These are phyloP conservation scores for Penicillium tannophilum DNA, from an alignment of 495 filamentous ascomycete species.

Conservation along the genomic window DNA sequence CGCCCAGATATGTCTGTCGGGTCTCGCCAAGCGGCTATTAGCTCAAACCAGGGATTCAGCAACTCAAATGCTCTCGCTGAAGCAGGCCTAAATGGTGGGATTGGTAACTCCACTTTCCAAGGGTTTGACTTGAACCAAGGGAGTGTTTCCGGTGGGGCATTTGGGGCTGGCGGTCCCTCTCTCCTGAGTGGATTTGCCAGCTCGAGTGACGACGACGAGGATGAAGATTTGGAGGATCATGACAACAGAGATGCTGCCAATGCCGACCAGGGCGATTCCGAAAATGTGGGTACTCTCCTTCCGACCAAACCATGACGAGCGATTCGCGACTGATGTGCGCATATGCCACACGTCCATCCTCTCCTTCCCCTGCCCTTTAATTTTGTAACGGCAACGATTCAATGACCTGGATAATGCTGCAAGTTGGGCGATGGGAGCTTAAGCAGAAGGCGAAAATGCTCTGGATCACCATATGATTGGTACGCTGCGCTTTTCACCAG, in stretches of 20 bases:
- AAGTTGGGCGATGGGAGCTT: constrained; percentile 7
- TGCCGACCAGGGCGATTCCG: constrained; percentile 48
- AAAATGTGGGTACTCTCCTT: constrained; percentile 68
- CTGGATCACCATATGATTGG: constrained; percentile 1
- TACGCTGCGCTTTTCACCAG: constrained; percentile 1
- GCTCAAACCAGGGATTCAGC: constrained; percentile 59
- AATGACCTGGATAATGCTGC: constrained; percentile 1
- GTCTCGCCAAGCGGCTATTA: constrained; percentile 65
- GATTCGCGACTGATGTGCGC: constrained; percentile 35
- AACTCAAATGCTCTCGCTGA: constrained; percentile 73
- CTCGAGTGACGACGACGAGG: constrained; percentile 94
- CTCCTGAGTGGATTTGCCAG: constrained; percentile 93
- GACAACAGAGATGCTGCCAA: constrained; percentile 56
- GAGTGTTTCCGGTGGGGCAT: constrained; percentile 64
- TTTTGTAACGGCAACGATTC: not conserved
- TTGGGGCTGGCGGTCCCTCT: constrained; percentile 65
- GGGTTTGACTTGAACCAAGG: constrained; percentile 76
- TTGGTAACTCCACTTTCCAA: constrained; percentile 61
- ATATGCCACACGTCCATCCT: constrained; percentile 9
- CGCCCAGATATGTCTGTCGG: constrained; percentile 82
- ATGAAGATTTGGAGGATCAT: constrained; percentile 91
- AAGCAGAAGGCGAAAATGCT: constrained; percentile 1
- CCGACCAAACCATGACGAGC: constrained; percentile 54
- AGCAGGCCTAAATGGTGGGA: constrained; percentile 64
- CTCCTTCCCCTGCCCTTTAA: constrained; percentile 10